Percentiles rank a stretch among this genome's conserved stretches.
Evolutionary conservation across 2,329 filamentous ascomycete species (phyloP).

Genomic region (Venturia carpophila): DNA sequence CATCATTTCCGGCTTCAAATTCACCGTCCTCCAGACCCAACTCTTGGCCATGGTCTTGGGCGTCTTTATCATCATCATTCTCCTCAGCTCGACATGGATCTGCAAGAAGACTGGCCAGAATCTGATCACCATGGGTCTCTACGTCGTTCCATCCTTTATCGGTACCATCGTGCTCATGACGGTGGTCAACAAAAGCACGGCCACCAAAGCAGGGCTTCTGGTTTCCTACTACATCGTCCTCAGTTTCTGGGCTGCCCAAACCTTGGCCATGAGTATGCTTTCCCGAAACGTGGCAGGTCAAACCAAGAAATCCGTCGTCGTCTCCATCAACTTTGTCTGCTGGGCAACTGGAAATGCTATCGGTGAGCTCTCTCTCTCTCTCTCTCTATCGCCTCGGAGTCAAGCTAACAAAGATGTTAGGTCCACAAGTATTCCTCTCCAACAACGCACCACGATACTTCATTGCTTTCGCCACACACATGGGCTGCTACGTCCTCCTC

Average conservation of each 20-base stretch:
- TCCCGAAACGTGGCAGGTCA: constrained; percentile 64
- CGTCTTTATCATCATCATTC: constrained; percentile 62
- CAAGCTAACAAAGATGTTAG: constrained; percentile 25
- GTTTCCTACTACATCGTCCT: constrained; percentile 70
- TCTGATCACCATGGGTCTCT: constrained; percentile 51
- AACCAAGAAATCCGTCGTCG: constrained; percentile 62
- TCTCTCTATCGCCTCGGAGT: background rate
- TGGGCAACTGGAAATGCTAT: constrained; percentile 63
- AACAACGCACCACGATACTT: constrained; percentile 58
- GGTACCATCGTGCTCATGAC: constrained; percentile 68
- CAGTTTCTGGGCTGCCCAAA: constrained; percentile 70
- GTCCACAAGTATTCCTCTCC: constrained; percentile 56
- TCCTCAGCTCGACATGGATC: constrained; percentile 58
- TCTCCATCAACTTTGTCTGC: constrained; percentile 62
- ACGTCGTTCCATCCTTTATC: constrained; percentile 45
- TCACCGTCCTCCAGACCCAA: constrained; percentile 59
- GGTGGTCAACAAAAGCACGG: constrained; percentile 49
- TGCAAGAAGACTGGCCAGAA: constrained; percentile 65
- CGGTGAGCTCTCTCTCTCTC: constrained; percentile 35
- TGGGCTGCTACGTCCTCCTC: constrained; percentile 59
- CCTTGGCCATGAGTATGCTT: constrained; percentile 58
- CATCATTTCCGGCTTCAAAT: constrained; percentile 63
- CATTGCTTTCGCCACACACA: constrained; percentile 60
- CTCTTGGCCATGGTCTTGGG: constrained; percentile 68
- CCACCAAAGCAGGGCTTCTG: constrained; percentile 58